Base-by-base conservation (phyloP, 768 basidiomycete genomes). In the Russula sp. region DNA sequence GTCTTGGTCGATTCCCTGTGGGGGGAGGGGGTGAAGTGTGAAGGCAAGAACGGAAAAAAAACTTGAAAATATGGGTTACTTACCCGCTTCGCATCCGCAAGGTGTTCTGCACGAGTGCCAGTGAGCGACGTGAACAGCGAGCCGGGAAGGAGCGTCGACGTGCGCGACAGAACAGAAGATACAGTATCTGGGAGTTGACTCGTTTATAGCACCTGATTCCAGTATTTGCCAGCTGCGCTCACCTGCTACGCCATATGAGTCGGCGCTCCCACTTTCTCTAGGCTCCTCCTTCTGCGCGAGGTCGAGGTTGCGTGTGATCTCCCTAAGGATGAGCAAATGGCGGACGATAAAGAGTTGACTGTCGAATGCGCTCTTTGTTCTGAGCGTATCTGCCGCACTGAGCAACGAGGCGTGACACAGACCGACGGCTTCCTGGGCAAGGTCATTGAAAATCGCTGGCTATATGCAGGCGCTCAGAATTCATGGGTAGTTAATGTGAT, bases 391-490 rank as follows among this genome's bases (percentile, higher is more conserved):
- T 0, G 88, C 80, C 0, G 90, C 93, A 6, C 80, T 72, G 39
- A 88, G 77, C 4, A 98, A 81, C 0, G 95, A 96, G 61, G 87
- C 81, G 39, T 87, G 83, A 71, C 94, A 96, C 5, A 93, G 76
- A 13, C 81, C 78, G 36, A 97, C 80, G 0, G 95, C 92, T 74
- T 98, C 95, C 74, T 94, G 91, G 0, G 96, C 94, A 43, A 98
- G 90, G 71, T 99, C 97, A 68, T 94, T 90, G 61, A 97, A 99
- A 60, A 98, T 95, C 1, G 85, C 87, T n/a, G 90, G 86, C 94
- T 98, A 58, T 60, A 42, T 20, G 36, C 38, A 42, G 48, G 49
- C 8, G 41, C n/a, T 39, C 47, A 36, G 20, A 14, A 45, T 8
- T 59, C 22, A 45, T 39, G 9, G n/a, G 9, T 25, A 22, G 16